These are phyloP conservation scores for Pisolithus microcarpus DNA, from an alignment of 768 basidiomycete genomes.

Conservation along the genomic window DNA sequence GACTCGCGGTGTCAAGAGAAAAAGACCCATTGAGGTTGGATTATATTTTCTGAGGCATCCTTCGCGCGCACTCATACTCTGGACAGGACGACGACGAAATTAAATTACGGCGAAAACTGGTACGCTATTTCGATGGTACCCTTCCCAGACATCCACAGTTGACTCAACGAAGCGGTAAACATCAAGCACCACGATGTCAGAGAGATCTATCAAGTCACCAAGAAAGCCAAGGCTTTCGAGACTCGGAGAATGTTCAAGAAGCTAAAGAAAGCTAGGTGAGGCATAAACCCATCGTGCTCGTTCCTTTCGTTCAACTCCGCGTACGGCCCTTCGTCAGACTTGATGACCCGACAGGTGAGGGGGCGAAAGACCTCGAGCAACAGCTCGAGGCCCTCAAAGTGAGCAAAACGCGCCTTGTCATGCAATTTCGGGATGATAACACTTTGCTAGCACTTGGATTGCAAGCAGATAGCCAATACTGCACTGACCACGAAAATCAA, in stretches of 20 bases:
- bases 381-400: conserved; percentile 68
- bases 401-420: conserved; percentile 4
- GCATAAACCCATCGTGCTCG: neutral
- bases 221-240: conserved; percentile 78
- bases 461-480: conserved; percentile 51
- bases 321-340: conserved; percentile 16
- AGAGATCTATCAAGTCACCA: conserved; percentile 67
- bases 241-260: conserved; percentile 77
- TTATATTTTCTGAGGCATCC: neutral
- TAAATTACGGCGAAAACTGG: conserved; percentile 51
- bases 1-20: conserved; percentile 36
- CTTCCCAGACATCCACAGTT: conserved; percentile 4
- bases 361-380: conserved; percentile 44
- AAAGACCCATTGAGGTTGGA: conserved; percentile 33
- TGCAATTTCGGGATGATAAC: neutral
- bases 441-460: conserved; percentile 44
- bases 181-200: conserved; percentile 67
- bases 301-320: neutral
- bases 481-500: conserved; percentile 68
- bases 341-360: conserved; percentile 32
- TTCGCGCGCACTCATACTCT: conserved; percentile 1
- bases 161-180: conserved; percentile 8
- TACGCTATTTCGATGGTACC: conserved; percentile 25
- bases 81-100: conserved; percentile 34
- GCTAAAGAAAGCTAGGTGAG: conserved; percentile 62